phyloP scores from a whole-genome alignment of 2,329 filamentous ascomycete species.

The Tricladium varicosporioides region DNA sequence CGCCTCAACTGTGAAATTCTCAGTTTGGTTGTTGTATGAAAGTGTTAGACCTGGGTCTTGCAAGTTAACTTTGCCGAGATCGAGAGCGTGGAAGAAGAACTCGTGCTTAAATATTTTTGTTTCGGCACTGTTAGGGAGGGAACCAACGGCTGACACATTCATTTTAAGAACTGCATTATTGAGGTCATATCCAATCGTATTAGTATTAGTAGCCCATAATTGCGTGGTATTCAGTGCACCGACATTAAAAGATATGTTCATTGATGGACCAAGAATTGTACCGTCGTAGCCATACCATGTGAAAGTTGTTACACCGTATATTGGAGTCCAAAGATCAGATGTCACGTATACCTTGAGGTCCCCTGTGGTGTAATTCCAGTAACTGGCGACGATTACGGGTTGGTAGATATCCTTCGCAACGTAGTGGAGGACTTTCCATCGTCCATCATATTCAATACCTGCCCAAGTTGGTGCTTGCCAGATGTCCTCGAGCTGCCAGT shows the following conservation, averaged over 20 bases:
- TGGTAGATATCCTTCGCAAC: constrained; percentile 55
- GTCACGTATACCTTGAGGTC: constrained; percentile 53
- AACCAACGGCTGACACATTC: constrained; percentile 21
- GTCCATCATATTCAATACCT: constrained; percentile 59
- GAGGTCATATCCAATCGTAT: constrained; percentile 12
- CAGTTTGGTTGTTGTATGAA: constrained; percentile 3
- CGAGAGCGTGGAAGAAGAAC: constrained; percentile 18
- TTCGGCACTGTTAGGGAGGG: constrained; percentile 13
- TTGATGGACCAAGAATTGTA: constrained; percentile 33
- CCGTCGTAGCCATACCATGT: constrained; percentile 52
- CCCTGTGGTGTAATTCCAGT: constrained; percentile 50
- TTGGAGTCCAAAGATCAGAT: constrained; percentile 54
- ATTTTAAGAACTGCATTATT: constrained; percentile 18
- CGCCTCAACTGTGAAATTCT: constrained; percentile 18
- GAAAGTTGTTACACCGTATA: constrained; percentile 44
- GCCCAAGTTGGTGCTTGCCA: constrained; percentile 66
- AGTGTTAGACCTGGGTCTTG: constrained; percentile 17
- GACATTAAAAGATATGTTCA: constrained; percentile 14
- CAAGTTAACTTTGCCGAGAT: constrained; percentile 13
- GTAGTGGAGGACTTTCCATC: constrained; percentile 63
- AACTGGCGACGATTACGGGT: constrained; percentile 57
- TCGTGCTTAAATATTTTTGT: constrained; percentile 17
- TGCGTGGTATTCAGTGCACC: constrained; percentile 24
- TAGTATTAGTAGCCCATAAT: constrained; percentile 16
- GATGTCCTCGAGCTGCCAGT: constrained; percentile 66